Percentiles rank a stretch among this genome's conserved stretches.
These are phyloP conservation scores for Clathrospora elynae DNA, from an alignment of 2,329 filamentous ascomycete species.

Conservation along the genomic window DNA sequence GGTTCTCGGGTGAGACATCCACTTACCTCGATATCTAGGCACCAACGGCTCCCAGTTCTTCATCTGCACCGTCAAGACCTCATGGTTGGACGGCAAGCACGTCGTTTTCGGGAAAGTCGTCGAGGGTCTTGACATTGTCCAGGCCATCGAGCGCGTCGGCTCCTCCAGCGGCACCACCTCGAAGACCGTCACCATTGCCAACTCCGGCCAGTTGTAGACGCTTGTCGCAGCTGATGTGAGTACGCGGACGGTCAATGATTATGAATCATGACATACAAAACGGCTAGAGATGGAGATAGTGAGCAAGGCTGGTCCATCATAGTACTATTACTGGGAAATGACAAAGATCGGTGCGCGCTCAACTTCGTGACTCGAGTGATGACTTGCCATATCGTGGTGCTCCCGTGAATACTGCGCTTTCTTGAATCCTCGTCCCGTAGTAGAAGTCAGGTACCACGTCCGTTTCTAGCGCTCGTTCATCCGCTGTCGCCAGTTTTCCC, in stretches of 20 bases:
- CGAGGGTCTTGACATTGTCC: constrained; percentile 33
- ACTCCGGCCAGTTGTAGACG: constrained; percentile 33
- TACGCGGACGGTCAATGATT: constrained; percentile 11
- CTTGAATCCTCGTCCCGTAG: too few relatives aligned
- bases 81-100: constrained; percentile 79
- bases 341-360: constrained; percentile 15
- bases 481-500: too few relatives aligned
- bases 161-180: constrained; percentile 28
- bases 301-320: constrained; percentile 11
- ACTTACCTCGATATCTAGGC: constrained; percentile 44
- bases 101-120: constrained; percentile 79
- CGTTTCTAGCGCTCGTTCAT: too few relatives aligned
- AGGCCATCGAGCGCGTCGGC: constrained; percentile 32
- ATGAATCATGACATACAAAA: constrained; percentile 16
- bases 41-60: constrained; percentile 99
- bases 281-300: constrained; percentile 8
- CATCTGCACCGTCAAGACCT: constrained; percentile 89
- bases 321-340: constrained; percentile 25
- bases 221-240: background rate
- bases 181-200: constrained; percentile 30
- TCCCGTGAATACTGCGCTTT: too few relatives aligned
- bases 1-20: too few relatives aligned
- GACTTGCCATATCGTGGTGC: too few relatives aligned
- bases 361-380: background rate
- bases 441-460: too few relatives aligned